These are phyloP conservation scores for Apiospora kogelbergensis DNA, from an alignment of 2,329 filamentous ascomycete species.

Conservation along the genomic window DNA sequence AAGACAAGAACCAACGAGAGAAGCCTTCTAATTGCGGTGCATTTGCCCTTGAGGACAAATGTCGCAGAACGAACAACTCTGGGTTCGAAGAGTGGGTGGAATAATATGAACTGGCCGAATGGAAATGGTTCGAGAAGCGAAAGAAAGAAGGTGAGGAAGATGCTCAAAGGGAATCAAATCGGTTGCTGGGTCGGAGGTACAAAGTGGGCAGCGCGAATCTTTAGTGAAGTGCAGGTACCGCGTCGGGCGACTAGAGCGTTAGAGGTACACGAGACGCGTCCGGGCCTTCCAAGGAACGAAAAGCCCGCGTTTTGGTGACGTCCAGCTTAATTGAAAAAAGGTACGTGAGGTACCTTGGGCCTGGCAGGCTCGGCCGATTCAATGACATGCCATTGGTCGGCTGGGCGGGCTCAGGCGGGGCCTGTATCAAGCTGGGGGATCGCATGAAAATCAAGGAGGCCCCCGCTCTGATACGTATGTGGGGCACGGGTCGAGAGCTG, in stretches of 20 bases:
- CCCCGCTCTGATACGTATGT: too few species aligned
- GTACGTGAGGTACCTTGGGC: background rate
- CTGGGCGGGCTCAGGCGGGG: background rate
- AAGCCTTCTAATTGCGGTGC: background rate
- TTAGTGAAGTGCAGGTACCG: constrained; percentile 10
- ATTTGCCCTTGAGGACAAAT: constrained; percentile 1
- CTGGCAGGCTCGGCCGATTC: background rate
- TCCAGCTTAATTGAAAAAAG: constrained; percentile 5
- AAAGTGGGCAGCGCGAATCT: constrained; percentile 9
- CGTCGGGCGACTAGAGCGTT: background rate
- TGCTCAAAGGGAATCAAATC: background rate
- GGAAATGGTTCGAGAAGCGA: background rate
- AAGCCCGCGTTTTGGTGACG: constrained; percentile 6
- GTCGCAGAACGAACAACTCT: background rate
- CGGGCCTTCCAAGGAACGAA: background rate
- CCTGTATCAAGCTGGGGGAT: background rate
- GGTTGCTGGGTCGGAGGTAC: constrained; percentile 10
- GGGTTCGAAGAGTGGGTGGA: background rate
- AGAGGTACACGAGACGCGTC: constrained; percentile 2
- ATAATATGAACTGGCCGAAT: background rate
- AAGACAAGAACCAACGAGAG: background rate
- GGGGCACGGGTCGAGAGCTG: too few species aligned
- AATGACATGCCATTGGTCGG: constrained; percentile 2
- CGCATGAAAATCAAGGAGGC: background rate
- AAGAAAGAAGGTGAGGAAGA: constrained; percentile 8